Percentiles rank a stretch among this genome's conserved stretches.
Conservation (phyloP, 2,329 filamentous ascomycete genomes). For the Colletotrichum tropicale region DNA sequence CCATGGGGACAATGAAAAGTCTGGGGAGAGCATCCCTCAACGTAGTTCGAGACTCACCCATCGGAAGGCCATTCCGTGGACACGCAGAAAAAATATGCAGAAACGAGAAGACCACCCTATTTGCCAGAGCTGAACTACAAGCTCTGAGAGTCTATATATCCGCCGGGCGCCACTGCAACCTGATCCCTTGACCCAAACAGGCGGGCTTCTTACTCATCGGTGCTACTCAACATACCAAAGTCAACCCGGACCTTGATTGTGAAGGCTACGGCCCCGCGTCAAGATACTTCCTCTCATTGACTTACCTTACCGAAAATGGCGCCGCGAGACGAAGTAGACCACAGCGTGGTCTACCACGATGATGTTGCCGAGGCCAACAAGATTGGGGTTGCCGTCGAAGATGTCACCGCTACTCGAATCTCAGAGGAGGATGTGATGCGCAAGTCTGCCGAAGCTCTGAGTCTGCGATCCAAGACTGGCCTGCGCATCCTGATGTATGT, state of each 20-base stretch:
- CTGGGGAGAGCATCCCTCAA: constrained; percentile 22
- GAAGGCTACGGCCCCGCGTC: not conserved
- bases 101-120: not conserved
- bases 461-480: constrained; percentile 42
- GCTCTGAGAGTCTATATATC: constrained; percentile 2
- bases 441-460: constrained; percentile 44
- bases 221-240: not conserved
- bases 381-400: constrained; percentile 41
- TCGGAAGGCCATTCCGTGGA: constrained; percentile 4
- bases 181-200: not conserved
- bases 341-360: constrained; percentile 26
- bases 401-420: constrained; percentile 46
- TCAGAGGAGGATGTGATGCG: constrained; percentile 49
- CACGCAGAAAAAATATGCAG: not conserved
- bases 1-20: constrained; percentile 2
- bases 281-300: not conserved
- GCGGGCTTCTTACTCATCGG: constrained; percentile 3
- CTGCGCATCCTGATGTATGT: constrained; percentile 45
- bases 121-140: not conserved
- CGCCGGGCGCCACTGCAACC: not conserved
- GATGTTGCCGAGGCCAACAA: constrained; percentile 33
- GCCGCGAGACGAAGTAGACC: constrained; percentile 13
- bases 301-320: constrained; percentile 7
- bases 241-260: not conserved
- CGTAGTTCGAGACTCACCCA: not conserved